Conservation (phyloP, 75 land plant genomes). For the Sequoiadendron giganteum region DNA sequence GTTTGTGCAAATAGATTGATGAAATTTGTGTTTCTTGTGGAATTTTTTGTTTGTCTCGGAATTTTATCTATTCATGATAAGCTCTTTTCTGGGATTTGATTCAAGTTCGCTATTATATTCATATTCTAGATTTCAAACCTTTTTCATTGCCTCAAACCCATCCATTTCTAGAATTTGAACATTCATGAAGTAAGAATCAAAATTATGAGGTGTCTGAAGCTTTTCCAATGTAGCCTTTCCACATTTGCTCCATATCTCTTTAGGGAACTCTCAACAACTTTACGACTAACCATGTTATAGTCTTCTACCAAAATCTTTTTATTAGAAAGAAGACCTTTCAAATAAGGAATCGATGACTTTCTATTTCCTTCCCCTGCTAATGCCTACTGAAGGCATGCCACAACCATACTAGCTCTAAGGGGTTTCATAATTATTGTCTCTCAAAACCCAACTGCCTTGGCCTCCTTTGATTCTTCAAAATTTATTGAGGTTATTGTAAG, state of each 20-base stretch:
- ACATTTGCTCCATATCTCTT: slow-evolving; percentile 87
- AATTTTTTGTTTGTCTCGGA: no score
- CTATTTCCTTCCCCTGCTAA: slow-evolving; percentile 57
- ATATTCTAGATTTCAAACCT: no score
- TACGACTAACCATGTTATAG: slow-evolving; percentile 79
- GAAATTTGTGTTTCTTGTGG: no score
- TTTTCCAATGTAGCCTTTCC: slow-evolving; percentile 72
- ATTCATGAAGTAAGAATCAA: slow-evolving; percentile 99
- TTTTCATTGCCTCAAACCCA: slow-evolving; percentile 77
- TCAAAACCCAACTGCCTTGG: slow-evolving; percentile 25
- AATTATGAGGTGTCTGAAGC: slow-evolving; percentile 82
- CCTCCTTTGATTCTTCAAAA: slow-evolving; percentile 20
- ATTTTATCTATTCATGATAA: no score
- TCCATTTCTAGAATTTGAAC: slow-evolving; percentile 99
- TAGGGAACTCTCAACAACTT: slow-evolving; percentile 91
- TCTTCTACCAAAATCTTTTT: slow-evolving; percentile 84
- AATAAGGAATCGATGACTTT: slow-evolving; percentile 32
- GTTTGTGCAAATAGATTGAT: no score
- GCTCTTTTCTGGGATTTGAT: no score
- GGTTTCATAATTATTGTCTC: slow-evolving; percentile 72
- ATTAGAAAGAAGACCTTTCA: slow-evolving; percentile 57
- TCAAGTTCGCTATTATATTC: no score
- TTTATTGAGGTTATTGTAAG: slow-evolving; percentile 51
- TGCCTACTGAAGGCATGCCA: slow-evolving; percentile 59
- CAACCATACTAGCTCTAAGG: slow-evolving; percentile 65